Percentiles rank a stretch among this genome's conserved stretches.
Conservation (phyloP, 495 filamentous ascomycete species). For the Penicillium alfredii region DNA sequence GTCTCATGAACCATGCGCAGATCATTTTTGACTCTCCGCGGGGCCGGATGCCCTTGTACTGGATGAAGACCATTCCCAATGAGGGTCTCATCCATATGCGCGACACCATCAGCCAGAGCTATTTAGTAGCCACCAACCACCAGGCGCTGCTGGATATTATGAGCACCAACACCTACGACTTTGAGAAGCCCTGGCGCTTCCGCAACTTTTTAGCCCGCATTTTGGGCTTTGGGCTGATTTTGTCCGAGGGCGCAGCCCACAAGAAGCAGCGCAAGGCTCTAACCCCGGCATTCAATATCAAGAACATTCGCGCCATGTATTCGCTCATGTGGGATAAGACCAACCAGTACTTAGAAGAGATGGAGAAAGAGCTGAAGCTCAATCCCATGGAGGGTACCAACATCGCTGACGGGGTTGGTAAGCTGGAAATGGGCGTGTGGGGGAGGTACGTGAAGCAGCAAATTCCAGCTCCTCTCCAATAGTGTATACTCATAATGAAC, state of each 20-base stretch:
- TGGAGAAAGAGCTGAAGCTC: constrained; percentile 35
- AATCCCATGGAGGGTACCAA: constrained; percentile 35
- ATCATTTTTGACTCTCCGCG: constrained; percentile 52
- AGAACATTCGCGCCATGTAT: constrained; percentile 79
- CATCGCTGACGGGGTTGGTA: constrained; percentile 34
- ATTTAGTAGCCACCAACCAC: constrained; percentile 37
- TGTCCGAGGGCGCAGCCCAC: constrained; percentile 79
- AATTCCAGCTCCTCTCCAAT: neutral
- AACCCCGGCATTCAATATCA: constrained; percentile 76
- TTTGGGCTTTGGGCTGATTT: constrained; percentile 69
- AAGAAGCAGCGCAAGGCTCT: constrained; percentile 64
- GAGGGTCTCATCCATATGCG: constrained; percentile 79
- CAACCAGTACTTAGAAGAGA: constrained; percentile 31
- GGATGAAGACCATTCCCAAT: constrained; percentile 73
- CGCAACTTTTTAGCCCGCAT: constrained; percentile 57
- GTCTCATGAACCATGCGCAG: constrained; percentile 50
- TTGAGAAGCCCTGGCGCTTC: constrained; percentile 43
- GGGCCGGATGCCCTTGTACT: constrained; percentile 57
- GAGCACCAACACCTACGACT: constrained; percentile 49
- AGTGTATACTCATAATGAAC: too few relatives aligned
- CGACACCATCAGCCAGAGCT: constrained; percentile 29
- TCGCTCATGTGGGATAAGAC: constrained; percentile 69
- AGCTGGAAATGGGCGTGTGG: constrained; percentile 66
- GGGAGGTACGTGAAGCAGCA: constrained; percentile 34
- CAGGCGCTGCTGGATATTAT: constrained; percentile 49